Evolutionary conservation across 306 rosid genomes (phyloP).

Genomic region (Alnus rubra): DNA sequence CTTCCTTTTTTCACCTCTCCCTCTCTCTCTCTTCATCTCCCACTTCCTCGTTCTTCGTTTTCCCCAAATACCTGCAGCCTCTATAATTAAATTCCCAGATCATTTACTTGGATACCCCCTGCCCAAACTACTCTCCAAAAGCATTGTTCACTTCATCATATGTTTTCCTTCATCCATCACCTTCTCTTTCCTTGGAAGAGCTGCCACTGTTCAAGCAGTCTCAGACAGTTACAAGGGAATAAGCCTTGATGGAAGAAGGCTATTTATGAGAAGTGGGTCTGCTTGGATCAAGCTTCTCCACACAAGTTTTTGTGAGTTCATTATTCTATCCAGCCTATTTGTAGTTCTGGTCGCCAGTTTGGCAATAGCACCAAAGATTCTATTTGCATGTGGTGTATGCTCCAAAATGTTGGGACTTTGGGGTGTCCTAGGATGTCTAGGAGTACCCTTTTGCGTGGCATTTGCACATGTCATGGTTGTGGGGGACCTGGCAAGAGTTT

Average conservation of each 20-base stretch:
- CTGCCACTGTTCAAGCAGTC: conserved; percentile 34
- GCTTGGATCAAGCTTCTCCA: conserved; percentile 35
- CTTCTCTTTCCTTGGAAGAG: conserved; percentile 33
- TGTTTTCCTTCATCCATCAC: conserved; percentile 34
- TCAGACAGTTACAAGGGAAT: conserved; percentile 28
- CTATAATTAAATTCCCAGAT: conserved; percentile 10
- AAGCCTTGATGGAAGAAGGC: conserved; percentile 27
- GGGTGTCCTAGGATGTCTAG: conserved; percentile 27
- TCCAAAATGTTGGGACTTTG: conserved; percentile 20
- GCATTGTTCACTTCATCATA: conserved; percentile 21
- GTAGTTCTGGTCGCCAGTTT: conserved; percentile 17
- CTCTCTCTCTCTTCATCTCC: conserved; percentile 31
- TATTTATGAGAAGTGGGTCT: conserved; percentile 29
- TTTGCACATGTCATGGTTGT: conserved; percentile 30
- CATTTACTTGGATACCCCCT: conserved; percentile 16
- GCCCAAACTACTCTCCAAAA: conserved; percentile 17
- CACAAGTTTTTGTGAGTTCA: conserved; percentile 26
- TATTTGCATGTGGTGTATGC: conserved; percentile 1
- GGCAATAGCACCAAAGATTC: conserved; percentile 21
- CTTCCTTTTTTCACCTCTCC: conserved; percentile 36
- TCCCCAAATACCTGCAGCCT: conserved; percentile 25
- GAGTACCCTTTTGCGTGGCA: conserved; percentile 29
- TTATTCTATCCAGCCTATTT: conserved; percentile 21
- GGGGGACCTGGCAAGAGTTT: conserved; percentile 32
- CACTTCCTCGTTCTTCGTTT: conserved; percentile 32